Conservation (phyloP, 2,329 filamentous ascomycete genomes). For the Fusarium longipes region DNA sequence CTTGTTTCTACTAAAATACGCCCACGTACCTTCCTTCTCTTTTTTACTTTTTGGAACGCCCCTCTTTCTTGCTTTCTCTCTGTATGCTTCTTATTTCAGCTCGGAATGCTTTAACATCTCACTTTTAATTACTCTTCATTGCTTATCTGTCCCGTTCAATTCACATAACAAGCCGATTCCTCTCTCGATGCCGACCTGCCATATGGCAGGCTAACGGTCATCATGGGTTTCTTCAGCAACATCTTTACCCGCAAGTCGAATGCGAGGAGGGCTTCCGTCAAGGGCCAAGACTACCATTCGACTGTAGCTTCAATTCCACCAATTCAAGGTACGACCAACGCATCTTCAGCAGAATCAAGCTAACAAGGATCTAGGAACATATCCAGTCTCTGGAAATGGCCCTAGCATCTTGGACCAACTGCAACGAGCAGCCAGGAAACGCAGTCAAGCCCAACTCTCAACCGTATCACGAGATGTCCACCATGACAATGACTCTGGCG, state of each 20-base stretch:
- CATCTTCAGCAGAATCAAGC: not conserved
- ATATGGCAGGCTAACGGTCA: conserved; percentile 36
- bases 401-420: conserved; percentile 44
- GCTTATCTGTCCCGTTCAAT: not conserved
- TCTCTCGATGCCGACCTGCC: conserved; percentile 11
- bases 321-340: conserved; percentile 36
- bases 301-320: conserved; percentile 42
- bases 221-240: conserved; percentile 47
- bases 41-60: not conserved
- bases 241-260: conserved; percentile 39
- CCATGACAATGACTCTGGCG: conserved; percentile 4
- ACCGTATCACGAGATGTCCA: conserved; percentile 7
- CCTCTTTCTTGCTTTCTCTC: not conserved
- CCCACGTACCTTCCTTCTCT: conserved; percentile 4
- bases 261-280: conserved; percentile 25
- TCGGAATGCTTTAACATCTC: conserved; percentile 38
- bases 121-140: conserved; percentile 8
- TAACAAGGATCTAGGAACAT: conserved; percentile 38
- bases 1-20: conserved; percentile 31
- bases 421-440: conserved; percentile 44
- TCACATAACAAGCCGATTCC: not conserved
- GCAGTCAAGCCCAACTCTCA: conserved; percentile 41
- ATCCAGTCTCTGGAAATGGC: conserved; percentile 45
- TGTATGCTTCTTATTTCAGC: conserved; percentile 3
- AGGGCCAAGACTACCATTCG: conserved; percentile 44